Evolutionary conservation across 345 rosid species (phyloP).

Genomic region (Citrus maxima): DNA sequence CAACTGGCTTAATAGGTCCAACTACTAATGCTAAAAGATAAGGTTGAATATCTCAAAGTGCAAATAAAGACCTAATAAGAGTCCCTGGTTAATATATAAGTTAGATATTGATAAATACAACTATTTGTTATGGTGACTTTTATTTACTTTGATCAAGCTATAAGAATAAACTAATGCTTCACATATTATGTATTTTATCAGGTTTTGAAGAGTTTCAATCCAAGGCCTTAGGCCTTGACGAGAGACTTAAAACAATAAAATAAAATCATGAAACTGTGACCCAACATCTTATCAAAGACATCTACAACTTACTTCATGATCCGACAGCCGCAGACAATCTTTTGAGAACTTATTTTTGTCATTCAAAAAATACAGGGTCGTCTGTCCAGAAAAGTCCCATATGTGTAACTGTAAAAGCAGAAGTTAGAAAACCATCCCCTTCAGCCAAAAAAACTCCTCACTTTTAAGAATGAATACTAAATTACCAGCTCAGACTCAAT

Average conservation of each 20-base stretch:
- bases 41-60: not conserved
- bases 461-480: slow-evolving; percentile 14
- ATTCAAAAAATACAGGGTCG: slow-evolving; percentile 48
- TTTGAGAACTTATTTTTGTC: slow-evolving; percentile 49
- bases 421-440: slow-evolving; percentile 21
- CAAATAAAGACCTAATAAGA: not conserved
- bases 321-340: slow-evolving; percentile 61
- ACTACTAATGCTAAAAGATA: not conserved
- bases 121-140: not conserved
- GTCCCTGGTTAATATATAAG: not conserved
- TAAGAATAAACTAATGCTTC: not conserved
- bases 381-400: slow-evolving; percentile 95
- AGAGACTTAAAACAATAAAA: not conserved
- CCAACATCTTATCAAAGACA: not conserved
- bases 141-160: not conserved
- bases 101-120: not conserved
- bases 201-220: not conserved
- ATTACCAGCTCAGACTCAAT: slow-evolving; percentile 77
- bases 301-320: slow-evolving; percentile 71
- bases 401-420: slow-evolving; percentile 62
- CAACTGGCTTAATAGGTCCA: not conserved
- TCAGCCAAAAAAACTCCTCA: slow-evolving; percentile 9
- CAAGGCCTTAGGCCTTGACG: not conserved
- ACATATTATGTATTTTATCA: not conserved
- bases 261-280: not conserved